phyloP scores from a whole-genome alignment of 352 stramenopile genomes.

The Globisporangium cylindrosporum region DNA sequence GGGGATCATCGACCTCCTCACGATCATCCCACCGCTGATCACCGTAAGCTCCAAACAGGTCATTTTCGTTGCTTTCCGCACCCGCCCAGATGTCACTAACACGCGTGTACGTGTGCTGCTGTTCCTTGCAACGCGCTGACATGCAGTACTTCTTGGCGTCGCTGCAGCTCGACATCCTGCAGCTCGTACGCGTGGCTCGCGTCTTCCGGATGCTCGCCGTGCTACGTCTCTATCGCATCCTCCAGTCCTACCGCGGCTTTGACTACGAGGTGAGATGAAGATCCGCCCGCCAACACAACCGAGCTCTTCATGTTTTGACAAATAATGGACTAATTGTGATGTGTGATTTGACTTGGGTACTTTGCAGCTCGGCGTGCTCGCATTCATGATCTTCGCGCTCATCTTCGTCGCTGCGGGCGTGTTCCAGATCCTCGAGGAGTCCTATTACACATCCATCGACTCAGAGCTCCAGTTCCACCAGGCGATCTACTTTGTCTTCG shows the following conservation, averaged over 20 bases:
- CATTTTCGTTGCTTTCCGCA: not conserved
- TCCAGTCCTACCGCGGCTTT: conserved; percentile 51
- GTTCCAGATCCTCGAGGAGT: conserved; percentile 57
- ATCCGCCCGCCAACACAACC: not conserved
- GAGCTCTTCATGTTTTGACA: not conserved
- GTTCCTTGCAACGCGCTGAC: not conserved
- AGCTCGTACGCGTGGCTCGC: conserved; percentile 46
- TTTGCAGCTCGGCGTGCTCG: conserved; percentile 37
- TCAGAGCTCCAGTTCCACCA: conserved; percentile 51
- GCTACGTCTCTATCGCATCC: conserved; percentile 52
- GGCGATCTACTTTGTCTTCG: conserved; percentile 68
- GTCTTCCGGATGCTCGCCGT: conserved; percentile 60
- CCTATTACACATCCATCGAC: conserved; percentile 39
- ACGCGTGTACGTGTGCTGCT: not conserved
- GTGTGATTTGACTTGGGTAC: not conserved
- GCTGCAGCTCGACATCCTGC: conserved; percentile 34
- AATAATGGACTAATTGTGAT: too few species aligned
- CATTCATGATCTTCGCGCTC: conserved; percentile 53
- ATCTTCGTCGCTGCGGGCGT: conserved; percentile 57
- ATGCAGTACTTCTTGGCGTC: conserved; percentile 34
- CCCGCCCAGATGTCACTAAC: not conserved
- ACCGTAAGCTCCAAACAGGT: conserved; percentile 22
- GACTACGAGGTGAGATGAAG: conserved; percentile 39
- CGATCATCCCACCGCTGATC: conserved; percentile 42
- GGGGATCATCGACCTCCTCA: conserved; percentile 55